These are phyloP conservation scores for Leucocoprinus sp. DNA, from an alignment of 768 basidiomycete species.

Conservation along the genomic window DNA sequence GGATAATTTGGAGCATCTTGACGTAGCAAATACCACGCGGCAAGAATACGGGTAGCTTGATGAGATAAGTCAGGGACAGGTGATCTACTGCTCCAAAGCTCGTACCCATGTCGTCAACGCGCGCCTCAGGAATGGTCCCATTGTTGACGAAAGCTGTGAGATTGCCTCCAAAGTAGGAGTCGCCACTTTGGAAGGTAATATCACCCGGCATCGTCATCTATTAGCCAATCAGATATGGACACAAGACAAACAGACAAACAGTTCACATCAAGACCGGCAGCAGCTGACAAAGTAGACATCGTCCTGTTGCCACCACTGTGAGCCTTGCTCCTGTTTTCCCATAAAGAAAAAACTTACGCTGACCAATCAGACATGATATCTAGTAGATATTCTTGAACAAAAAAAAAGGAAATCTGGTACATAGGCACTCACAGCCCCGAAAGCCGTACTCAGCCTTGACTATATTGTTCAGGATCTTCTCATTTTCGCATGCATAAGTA, in stretches of 20 bases:
- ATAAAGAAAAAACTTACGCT: slow-evolving; percentile 31
- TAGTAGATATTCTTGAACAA: slow-evolving; percentile 14
- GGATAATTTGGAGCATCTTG: slow-evolving; percentile 64
- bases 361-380: slow-evolving; percentile 71
- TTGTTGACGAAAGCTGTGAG: slow-evolving; percentile 63
- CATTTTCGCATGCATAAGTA: slow-evolving; percentile 70
- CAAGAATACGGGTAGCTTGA: slow-evolving; percentile 45
- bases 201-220: slow-evolving; percentile 71
- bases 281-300: slow-evolving; percentile 50
- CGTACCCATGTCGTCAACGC: slow-evolving; percentile 71
- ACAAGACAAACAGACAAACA: background rate
- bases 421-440: slow-evolving; percentile 51
- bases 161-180: slow-evolving; percentile 59
- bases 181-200: slow-evolving; percentile 40
- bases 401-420: background rate
- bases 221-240: background rate
- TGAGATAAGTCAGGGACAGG: background rate
- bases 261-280: slow-evolving; percentile 57
- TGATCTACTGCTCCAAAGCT: slow-evolving; percentile 11
- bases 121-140: slow-evolving; percentile 55
- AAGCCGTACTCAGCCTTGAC: slow-evolving; percentile 71
- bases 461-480: slow-evolving; percentile 63
- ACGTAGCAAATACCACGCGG: slow-evolving; percentile 57
- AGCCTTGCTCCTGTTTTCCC: background rate
- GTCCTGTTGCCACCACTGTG: slow-evolving; percentile 22